These are phyloP conservation scores for Allium cepa DNA, from an alignment of 106 monocot species.

Conservation along the genomic window DNA sequence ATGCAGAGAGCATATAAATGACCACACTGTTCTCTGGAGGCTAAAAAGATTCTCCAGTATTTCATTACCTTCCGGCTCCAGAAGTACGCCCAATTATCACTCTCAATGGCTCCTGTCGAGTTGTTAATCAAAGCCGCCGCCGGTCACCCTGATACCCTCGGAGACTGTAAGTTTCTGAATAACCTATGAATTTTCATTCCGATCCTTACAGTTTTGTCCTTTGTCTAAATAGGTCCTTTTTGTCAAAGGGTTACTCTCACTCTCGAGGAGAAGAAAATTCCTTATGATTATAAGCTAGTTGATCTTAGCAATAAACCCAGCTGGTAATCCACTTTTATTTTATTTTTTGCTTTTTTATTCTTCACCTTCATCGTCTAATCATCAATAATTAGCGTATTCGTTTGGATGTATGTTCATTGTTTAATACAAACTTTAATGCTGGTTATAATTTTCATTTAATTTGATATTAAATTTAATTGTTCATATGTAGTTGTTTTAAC, in stretches of 20 bases:
- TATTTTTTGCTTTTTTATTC: not conserved
- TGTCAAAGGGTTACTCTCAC: slow-evolving; percentile 70
- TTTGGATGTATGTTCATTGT: too few relatives aligned
- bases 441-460: not conserved
- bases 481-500: not conserved
- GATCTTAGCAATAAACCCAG: slow-evolving; percentile 62
- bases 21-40: not conserved
- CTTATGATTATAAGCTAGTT: slow-evolving; percentile 60
- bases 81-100: not conserved
- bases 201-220: not conserved
- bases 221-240: slow-evolving; percentile 44
- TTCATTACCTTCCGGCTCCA: not conserved
- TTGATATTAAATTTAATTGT: not conserved
- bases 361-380: too few relatives aligned
- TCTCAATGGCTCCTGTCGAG: slow-evolving; percentile 16
- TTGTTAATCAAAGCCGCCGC: slow-evolving; percentile 33
- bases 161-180: slow-evolving; percentile 31
- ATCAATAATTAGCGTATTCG: too few relatives aligned
- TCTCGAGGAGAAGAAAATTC: slow-evolving; percentile 80
- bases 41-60: not conserved
- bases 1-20: not conserved
- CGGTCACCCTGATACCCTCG: slow-evolving; percentile 21
- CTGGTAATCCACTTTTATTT: slow-evolving; percentile 29
- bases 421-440: too few relatives aligned
- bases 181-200: not conserved